phyloP scores from a whole-genome alignment of 73 alveolate species.

The Tetrahymena borealis region DNA sequence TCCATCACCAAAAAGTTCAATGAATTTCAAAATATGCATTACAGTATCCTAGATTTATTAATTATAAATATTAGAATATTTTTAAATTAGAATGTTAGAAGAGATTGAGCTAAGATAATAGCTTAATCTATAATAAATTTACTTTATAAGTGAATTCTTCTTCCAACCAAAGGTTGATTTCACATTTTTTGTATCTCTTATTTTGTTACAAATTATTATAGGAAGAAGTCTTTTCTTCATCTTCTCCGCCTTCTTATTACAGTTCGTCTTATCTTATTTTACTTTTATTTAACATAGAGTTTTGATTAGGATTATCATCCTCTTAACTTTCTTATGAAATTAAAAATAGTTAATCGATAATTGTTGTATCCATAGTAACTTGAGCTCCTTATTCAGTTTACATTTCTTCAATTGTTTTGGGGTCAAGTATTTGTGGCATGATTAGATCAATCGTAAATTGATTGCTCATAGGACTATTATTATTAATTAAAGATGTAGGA shows the following conservation, averaged over 20 bases:
- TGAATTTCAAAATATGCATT: not conserved
- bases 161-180: not conserved
- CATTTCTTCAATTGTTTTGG: slow-evolving; percentile 11
- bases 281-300: too few species aligned
- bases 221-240: not conserved
- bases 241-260: not conserved
- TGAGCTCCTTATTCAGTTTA: not conserved
- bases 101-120: too few species aligned
- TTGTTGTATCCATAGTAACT: not conserved
- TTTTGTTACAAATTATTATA: not conserved
- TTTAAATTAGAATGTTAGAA: too few species aligned
- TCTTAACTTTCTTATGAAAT: not conserved
- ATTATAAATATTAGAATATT: not conserved
- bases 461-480: slow-evolving; percentile 28
- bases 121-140: too few species aligned
- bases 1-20: not conserved
- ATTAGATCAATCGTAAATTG: slow-evolving; percentile 38
- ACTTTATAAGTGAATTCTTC: not conserved
- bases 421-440: slow-evolving; percentile 23
- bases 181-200: not conserved
- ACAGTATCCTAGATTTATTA: not conserved
- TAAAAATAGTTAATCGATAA: not conserved
- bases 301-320: too few species aligned
- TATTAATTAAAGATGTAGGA: slow-evolving; percentile 30
- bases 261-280: not conserved